Base-by-base conservation (phyloP, 257 asterid species). In the Leptodermis oblonga region DNA sequence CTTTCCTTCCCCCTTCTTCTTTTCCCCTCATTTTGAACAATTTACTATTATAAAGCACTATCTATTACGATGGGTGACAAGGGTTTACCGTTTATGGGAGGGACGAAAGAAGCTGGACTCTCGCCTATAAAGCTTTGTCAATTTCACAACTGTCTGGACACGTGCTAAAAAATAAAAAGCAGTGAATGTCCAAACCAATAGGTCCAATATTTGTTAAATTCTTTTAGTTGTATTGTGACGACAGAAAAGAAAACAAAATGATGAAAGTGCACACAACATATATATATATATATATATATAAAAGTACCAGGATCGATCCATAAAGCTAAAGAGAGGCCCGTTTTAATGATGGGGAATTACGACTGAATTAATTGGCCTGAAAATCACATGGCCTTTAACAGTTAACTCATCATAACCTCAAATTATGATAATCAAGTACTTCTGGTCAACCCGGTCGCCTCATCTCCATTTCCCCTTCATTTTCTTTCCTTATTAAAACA, bases 341-440 rank as follows among this genome's bases (percentile, higher is more conserved):
- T 53, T 30, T 7, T 14, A 25, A 74, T 73, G 13, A 67, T 74
- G 53, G n/a, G n/a, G 2, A 34, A 48, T 60, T 49, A 20, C 26
- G 51, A 20, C 42, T 67, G 42, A 34, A 73, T 66, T 46, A 34
- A 73, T 66, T 46, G 41, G 45, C 48, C 65, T 62, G 22, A 28
- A 54, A 15, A 41, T 17, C 71, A 62, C 74, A 39, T 62, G 74
- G 55, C 5, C 37, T 25, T 14, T 6, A 48, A 48, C 54, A 51
- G 3, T n/a, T n/a, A n/a, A n/a, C n/a, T n/a, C 70, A 30, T 52
- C 37, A 36, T 68, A 37, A 33, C n/a, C 8, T 14, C 30, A 31
- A 66, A 31, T 37, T 18, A 49, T 49, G 30, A n/a, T 28, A 46
- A 45, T 30, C 42, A 31, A 36, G 48, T 34, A 18, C 66, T 61